Evolutionary conservation across 2,329 filamentous ascomycete species (phyloP), one percentile per base, ranked within the genome.

Genomic region (Talaromyces sp.): DNA sequence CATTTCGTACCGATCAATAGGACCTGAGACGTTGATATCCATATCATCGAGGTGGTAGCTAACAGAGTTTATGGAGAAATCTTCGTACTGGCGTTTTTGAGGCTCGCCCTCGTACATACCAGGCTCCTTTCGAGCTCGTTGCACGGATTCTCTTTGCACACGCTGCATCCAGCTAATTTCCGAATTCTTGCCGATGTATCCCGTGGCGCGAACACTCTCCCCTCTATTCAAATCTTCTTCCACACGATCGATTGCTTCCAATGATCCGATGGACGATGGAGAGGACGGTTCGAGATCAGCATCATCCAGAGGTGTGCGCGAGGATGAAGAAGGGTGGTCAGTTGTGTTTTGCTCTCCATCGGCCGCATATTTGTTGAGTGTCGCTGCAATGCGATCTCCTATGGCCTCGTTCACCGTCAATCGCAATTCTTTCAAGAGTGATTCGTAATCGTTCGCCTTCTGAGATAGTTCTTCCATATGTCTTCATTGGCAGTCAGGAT

Each of bases 121-220:
- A 11, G 70, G 63, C 50, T 69, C 39, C 41, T 64, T 66, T 58
- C 58, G 67, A 9, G 63, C 60, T 46, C 71, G 64, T 62, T 75
- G 65, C 37, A 70, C 68, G 58, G 72, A 67, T 66, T 77, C 70
- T 65, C 67, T 64, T 7, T 69, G 70, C 22, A 78, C 60, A 37
- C 73, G 69, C 60, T 78, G 75, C 63, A 78, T 70, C 76, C 76
- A 78, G 13, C 71, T 77, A 13, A 77, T 63, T 56, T 78, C 75
- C 0, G 76, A 78, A 40, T 76, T 77, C 59, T 78, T 78, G 3
- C 76, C 76, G 67, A 76, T 73, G 60, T 73, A 78, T 1, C 75
- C 74, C 1, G 73, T 77, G 7, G 71, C 69, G 55, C 73, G 64
- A 2, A 71, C 66, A 40, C 67, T 61, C 60, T 72, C 69, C 55